Conservation (phyloP, 495 filamentous ascomycete genomes). For the Delitschia confertaspora region DNA sequence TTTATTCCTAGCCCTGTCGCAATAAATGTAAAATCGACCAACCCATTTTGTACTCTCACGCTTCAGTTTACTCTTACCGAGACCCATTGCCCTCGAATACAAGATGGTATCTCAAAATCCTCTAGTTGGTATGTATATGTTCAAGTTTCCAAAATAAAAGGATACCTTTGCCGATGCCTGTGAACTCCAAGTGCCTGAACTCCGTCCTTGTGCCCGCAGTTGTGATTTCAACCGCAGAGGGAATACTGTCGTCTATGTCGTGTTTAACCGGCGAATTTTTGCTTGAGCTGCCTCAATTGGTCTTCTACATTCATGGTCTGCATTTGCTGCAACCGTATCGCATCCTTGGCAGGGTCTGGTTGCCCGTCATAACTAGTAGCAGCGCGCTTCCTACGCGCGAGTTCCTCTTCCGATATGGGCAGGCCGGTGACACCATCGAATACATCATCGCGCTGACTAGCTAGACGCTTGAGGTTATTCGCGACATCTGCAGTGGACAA, state of each 20-base stretch:
- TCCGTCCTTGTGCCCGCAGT: no score
- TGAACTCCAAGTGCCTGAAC: no score
- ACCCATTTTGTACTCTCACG: no score
- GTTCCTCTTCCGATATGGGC: constrained; percentile 62
- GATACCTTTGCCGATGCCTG: no score
- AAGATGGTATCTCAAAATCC: no score
- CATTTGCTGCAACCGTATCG: constrained; percentile 47
- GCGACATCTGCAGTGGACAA: constrained; percentile 79
- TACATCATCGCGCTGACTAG: constrained; percentile 84
- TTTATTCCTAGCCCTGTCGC: no score
- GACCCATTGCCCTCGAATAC: no score
- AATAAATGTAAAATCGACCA: no score
- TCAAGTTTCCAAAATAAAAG: no score
- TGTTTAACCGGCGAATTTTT: constrained; percentile 42
- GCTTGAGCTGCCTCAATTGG: constrained; percentile 59
- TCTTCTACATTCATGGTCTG: constrained; percentile 61
- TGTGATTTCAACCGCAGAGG: background rate
- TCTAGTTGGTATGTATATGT: no score
- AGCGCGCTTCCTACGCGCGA: constrained; percentile 63
- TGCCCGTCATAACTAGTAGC: constrained; percentile 58
- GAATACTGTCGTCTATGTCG: no score
- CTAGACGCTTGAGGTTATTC: constrained; percentile 91
- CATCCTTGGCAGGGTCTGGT: constrained; percentile 47
- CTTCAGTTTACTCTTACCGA: no score
- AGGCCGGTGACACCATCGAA: constrained; percentile 70